phyloP scores from a whole-genome alignment of 805 yeast species.

The Debaryomyces tyrocola region DNA sequence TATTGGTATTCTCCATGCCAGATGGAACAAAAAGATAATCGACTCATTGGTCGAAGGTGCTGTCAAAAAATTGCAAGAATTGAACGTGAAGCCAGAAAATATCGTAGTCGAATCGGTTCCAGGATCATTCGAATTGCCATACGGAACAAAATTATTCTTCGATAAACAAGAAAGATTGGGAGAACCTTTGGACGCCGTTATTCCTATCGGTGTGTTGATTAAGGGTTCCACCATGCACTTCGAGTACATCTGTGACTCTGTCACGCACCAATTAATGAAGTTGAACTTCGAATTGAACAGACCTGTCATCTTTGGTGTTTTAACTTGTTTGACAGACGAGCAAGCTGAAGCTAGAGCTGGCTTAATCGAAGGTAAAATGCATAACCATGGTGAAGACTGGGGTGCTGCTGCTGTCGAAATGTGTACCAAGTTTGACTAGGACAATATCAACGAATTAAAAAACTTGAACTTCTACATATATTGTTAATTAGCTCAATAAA shows the following conservation, averaged over 20 bases:
- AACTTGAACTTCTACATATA: too few species aligned
- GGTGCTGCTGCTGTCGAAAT: slow-evolving; percentile 98
- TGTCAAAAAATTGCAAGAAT: slow-evolving; percentile 50
- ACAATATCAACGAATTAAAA: too few species aligned
- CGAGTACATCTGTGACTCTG: slow-evolving; percentile 93
- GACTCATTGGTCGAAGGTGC: slow-evolving; percentile 82
- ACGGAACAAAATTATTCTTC: slow-evolving; percentile 60
- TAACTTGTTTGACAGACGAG: slow-evolving; percentile 90
- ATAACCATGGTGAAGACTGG: slow-evolving; percentile 98
- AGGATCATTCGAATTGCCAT: slow-evolving; percentile 93
- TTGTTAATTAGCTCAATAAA: too few species aligned
- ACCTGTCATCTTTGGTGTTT: slow-evolving; percentile 91
- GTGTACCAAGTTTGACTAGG: slow-evolving; percentile 42
- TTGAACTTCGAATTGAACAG: slow-evolving; percentile 65
- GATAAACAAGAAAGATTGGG: slow-evolving; percentile 43
- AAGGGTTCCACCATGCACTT: slow-evolving; percentile 98
- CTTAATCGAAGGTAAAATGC: slow-evolving; percentile 67
- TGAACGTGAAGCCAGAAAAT: slow-evolving; percentile 76
- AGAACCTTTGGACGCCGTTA: slow-evolving; percentile 72
- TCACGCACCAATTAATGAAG: slow-evolving; percentile 80
- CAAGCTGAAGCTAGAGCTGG: slow-evolving; percentile 96
- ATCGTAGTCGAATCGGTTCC: slow-evolving; percentile 86
- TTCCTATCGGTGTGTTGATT: slow-evolving; percentile 91
- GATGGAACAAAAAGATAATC: slow-evolving; percentile 86
- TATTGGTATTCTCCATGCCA: slow-evolving; percentile 89